Evolutionary conservation across 2,329 filamentous ascomycete genomes (phyloP).

Genomic region (Cercospora nicotianae): DNA sequence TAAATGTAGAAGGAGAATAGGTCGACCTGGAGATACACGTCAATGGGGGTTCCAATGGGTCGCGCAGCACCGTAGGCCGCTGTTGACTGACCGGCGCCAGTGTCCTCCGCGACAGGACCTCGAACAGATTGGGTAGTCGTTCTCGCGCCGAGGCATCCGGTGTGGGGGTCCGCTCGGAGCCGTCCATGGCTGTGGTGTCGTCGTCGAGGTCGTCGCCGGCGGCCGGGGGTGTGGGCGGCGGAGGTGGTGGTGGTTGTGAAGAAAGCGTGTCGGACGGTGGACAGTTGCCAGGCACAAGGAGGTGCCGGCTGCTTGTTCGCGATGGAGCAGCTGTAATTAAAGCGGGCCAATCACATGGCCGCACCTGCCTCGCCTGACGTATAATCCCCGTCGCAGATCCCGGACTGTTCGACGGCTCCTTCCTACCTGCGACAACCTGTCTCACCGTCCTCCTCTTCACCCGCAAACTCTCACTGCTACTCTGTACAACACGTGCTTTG

Average conservation of each 20-base stretch:
- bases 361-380: neutral
- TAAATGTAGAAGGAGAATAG: conserved; percentile 99
- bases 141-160: conserved; percentile 58
- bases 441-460: neutral
- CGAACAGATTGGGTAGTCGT: conserved; percentile 88
- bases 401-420: neutral
- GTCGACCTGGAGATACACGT: conserved; percentile 60
- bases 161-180: conserved; percentile 31
- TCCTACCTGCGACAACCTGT: neutral
- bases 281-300: neutral
- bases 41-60: conserved; percentile 4
- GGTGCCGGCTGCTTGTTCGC: neutral
- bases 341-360: conserved; percentile 1
- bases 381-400: conserved; percentile 4
- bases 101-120: conserved; percentile 92
- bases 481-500: neutral
- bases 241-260: conserved; percentile 1
- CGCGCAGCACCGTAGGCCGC: neutral
- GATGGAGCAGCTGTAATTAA: conserved; percentile 2
- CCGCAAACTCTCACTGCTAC: neutral
- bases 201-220: conserved; percentile 7
- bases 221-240: neutral
- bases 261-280: neutral
- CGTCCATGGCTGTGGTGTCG: conserved; percentile 29
- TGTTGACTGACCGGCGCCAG: conserved; percentile 62